Evolutionary conservation across 2,329 filamentous ascomycete genomes (phyloP), one percentile per base, ranked within the genome.

Genomic region (Ophiostoma novo-ulmi): DNA sequence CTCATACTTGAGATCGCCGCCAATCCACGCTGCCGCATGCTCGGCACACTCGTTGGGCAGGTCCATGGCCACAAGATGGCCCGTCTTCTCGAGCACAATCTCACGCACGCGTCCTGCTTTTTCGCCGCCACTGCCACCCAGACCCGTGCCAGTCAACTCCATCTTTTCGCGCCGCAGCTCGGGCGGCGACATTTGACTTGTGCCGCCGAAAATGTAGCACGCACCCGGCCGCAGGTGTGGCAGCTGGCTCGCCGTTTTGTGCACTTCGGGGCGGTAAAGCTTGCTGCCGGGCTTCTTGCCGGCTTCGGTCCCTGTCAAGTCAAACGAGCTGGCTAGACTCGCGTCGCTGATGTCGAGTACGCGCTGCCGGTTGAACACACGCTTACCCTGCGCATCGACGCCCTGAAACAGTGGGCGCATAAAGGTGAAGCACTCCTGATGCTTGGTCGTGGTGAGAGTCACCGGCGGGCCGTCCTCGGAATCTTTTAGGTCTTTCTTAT

Each of bases 61-160:
- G 79, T 97, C 93, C 87, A 97, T 91, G 0, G 94, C 90, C 38
- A 97, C 87, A 61, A 97, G 79, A 79, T 98, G 94, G 0, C 94
- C 93, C 6, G 85, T 83, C 0, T 85, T 85, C 38, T 89, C 80
- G 8, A 95, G 79, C 20, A 87, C 82, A 5, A 91, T 84, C 74
- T 88, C 84, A 70, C 82, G 84, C 1, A 97, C 93, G 65, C 88
- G 83, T 0, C 91, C 92, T 14, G 85, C 85, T n/a, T 80, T 79
- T 4, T 78, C 82, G 67, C 90, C 86, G 22, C 92, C 87, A 74
- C 88, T 90, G 1, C 92, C 91, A 7, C 91, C 89, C 0, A 85
- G 79, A 0, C 88, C 91, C 0, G 80, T 79, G 1, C 91, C 91
- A 0, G 90, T 93, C n/a, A 81, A 73, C 1, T 82, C 79, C 78